A percentile compares a stretch with the other conserved stretches of the same genome.
These are phyloP conservation scores for Candida tibetensis DNA, from an alignment of 805 yeast genomes.

Conservation along the genomic window DNA sequence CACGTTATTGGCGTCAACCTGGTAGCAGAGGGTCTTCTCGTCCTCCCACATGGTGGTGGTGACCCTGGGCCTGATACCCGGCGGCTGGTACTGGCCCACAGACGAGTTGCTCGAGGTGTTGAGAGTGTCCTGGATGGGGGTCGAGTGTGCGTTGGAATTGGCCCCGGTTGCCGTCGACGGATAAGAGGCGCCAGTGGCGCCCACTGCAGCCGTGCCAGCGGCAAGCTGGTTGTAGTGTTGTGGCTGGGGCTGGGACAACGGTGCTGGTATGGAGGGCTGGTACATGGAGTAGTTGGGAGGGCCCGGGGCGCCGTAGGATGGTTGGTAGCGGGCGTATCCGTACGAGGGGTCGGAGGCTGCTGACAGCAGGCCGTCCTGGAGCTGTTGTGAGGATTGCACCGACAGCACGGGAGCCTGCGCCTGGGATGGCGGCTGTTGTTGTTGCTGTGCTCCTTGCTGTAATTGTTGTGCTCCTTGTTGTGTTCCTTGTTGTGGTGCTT, in stretches of 20 bases:
- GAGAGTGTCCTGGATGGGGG: slow-evolving; percentile 20
- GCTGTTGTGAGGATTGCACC: slow-evolving; percentile 11
- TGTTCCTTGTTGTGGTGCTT: slow-evolving; percentile 1
- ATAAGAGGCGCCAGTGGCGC: slow-evolving; percentile 9
- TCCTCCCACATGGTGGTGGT: slow-evolving; percentile 92
- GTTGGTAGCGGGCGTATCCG: slow-evolving; percentile 24
- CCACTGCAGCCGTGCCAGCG: slow-evolving; percentile 11
- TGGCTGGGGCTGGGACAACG: slow-evolving; percentile 26
- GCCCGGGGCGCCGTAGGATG: slow-evolving; percentile 24
- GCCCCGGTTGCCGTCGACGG: slow-evolving; percentile 6
- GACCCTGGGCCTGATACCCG: slow-evolving; percentile 57
- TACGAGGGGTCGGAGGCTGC: slow-evolving; percentile 8
- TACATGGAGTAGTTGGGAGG: slow-evolving; percentile 20
- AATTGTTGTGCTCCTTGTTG: slow-evolving; percentile 10
- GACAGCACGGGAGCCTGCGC: too few relatives aligned
- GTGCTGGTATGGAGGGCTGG: slow-evolving; percentile 23
- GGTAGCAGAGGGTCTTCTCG: slow-evolving; percentile 80
- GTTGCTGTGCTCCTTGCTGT: slow-evolving; percentile 11
- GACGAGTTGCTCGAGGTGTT: slow-evolving; percentile 22
- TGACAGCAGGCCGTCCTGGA: slow-evolving; percentile 8
- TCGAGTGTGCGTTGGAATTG: slow-evolving; percentile 5
- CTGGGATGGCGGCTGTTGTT: slow-evolving; percentile 3
- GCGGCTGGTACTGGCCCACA: slow-evolving; percentile 46
- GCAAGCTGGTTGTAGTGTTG: slow-evolving; percentile 21
- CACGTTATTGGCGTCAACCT: slow-evolving; percentile 79